Percentiles rank a stretch among this genome's conserved stretches.
These are phyloP conservation scores for Backusella mclennaniae DNA, from an alignment of 192 early-diverging fungal species.

Conservation along the genomic window DNA sequence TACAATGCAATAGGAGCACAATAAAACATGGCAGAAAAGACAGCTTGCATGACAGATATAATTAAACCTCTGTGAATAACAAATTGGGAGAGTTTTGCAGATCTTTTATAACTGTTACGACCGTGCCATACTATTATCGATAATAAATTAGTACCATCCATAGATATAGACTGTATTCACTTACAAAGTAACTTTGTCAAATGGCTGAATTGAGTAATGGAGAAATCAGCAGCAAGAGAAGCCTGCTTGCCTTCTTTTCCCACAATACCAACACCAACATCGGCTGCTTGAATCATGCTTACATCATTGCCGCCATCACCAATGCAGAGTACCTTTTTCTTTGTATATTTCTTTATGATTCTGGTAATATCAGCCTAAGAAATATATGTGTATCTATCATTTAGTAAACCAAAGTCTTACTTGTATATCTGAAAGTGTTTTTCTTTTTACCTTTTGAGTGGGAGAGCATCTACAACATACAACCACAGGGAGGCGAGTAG, in stretches of 20 bases:
- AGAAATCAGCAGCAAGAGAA: constrained; percentile 92
- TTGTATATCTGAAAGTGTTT: neutral
- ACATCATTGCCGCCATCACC: constrained; percentile 99
- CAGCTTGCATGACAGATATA: constrained; percentile 97
- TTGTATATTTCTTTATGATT: constrained; percentile 72
- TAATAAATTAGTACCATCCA: neutral
- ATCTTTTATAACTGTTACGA: constrained; percentile 91
- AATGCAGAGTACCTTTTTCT: constrained; percentile 81
- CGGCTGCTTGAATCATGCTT: constrained; percentile 94
- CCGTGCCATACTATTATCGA: constrained; percentile 82
- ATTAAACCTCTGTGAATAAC: constrained; percentile 97
- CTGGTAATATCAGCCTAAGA: constrained; percentile 75
- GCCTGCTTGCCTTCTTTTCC: constrained; percentile 97
- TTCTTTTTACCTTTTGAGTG: constrained; percentile 79
- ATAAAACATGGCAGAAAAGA: constrained; percentile 95
- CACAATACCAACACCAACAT: constrained; percentile 95
- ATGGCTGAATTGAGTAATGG: constrained; percentile 84
- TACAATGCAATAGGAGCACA: constrained; percentile 96
- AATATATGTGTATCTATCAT: neutral
- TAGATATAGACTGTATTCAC: neutral
- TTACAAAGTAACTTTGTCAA: constrained; percentile 77
- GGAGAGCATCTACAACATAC: constrained; percentile 96
- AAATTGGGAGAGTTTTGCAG: constrained; percentile 93
- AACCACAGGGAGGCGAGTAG: constrained; percentile 77
- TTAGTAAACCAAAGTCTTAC: neutral